These are phyloP conservation scores for Mucor racemosus DNA, from an alignment of 371 early-diverging fungal species.

Conservation along the genomic window DNA sequence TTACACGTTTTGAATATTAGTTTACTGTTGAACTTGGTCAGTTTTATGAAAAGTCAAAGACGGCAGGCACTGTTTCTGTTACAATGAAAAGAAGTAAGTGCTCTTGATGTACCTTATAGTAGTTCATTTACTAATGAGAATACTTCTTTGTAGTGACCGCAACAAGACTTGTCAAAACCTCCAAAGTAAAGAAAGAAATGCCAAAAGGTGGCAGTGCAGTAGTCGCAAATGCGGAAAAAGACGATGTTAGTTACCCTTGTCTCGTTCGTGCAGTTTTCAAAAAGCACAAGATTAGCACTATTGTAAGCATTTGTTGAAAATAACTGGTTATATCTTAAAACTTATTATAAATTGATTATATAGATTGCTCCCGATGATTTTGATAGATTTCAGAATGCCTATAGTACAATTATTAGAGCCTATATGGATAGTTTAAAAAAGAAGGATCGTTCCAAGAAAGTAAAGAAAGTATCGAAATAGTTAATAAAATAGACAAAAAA, in stretches of 20 bases:
- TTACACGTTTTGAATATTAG: constrained; percentile 17
- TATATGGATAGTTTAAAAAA: constrained; percentile 58
- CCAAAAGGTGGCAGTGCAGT: constrained; percentile 41
- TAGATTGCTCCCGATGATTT: constrained; percentile 49
- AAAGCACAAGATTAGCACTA: constrained; percentile 48
- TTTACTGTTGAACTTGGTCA: constrained; percentile 55
- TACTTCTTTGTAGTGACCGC: constrained; percentile 38
- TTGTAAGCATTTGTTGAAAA: constrained; percentile 25
- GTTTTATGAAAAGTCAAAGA: constrained; percentile 46
- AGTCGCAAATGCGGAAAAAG: constrained; percentile 18
- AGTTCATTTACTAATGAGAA: not conserved
- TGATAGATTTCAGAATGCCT: constrained; percentile 46
- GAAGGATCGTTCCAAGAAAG: constrained; percentile 50
- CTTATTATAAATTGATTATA: not conserved
- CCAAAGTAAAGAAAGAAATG: constrained; percentile 38
- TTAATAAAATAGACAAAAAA: not conserved
- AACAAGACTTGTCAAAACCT: constrained; percentile 27
- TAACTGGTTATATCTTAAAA: not conserved
- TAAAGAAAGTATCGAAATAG: constrained; percentile 34
- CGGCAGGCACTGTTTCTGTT: constrained; percentile 48
- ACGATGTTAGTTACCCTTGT: constrained; percentile 41
- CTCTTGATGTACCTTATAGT: not conserved
- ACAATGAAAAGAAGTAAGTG: constrained; percentile 56
- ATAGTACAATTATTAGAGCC: constrained; percentile 49
- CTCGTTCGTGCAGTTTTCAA: constrained; percentile 47